These are phyloP conservation scores for Tricholoma matsutake DNA, from an alignment of 768 basidiomycete species.

Conservation along the genomic window DNA sequence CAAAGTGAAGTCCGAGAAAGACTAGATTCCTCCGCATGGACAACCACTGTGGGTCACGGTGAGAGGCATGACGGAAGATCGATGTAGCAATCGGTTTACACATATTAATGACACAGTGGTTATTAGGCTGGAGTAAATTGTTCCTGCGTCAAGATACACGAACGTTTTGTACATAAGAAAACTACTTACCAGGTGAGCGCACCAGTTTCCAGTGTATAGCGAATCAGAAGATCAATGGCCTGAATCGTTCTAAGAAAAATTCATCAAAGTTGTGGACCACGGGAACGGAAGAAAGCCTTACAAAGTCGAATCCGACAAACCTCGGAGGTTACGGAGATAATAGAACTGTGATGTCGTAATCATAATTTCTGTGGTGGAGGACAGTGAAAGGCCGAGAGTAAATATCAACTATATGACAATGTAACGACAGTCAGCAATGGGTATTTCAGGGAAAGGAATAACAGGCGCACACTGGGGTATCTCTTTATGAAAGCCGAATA, in stretches of 20 bases:
- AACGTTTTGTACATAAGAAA: not conserved
- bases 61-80: not conserved
- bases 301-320: conserved; percentile 27
- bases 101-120: conserved; percentile 41
- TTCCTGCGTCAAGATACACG: not conserved
- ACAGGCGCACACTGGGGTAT: conserved; percentile 20
- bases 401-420: conserved; percentile 40
- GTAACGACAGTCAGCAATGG: not conserved
- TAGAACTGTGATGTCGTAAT: conserved; percentile 36
- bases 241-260: conserved; percentile 31
- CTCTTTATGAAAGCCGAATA: conserved; percentile 13
- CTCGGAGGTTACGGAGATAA: conserved; percentile 31
- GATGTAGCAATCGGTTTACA: conserved; percentile 24
- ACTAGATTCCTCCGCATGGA: conserved; percentile 38
- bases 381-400: conserved; percentile 39
- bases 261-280: not conserved
- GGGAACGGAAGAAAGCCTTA: conserved; percentile 4
- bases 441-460: not conserved
- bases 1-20: conserved; percentile 46
- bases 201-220: conserved; percentile 44
- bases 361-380: conserved; percentile 35
- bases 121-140: conserved; percentile 29
- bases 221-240: conserved; percentile 34
- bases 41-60: conserved; percentile 32
- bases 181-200: conserved; percentile 35